Conservation (phyloP, 1,284 basidiomycete species). For the Ganoderma lingzhi region DNA sequence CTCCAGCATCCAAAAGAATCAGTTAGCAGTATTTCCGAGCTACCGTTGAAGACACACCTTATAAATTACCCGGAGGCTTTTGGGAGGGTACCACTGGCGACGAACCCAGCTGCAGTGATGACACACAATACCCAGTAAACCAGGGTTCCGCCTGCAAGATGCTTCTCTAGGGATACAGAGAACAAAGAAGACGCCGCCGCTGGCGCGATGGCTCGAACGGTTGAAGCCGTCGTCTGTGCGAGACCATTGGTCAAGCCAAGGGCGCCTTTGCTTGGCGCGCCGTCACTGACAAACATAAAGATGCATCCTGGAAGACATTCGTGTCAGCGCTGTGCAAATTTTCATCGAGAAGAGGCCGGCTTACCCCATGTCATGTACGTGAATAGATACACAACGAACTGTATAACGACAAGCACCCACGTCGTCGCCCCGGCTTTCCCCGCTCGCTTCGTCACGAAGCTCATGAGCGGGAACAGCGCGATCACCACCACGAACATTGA, state of each 20-base stretch:
- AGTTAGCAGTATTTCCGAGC: no score
- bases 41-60: neutral
- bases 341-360: neutral
- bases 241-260: constrained; percentile 80
- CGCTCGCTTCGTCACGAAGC: constrained; percentile 34
- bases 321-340: constrained; percentile 27
- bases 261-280: constrained; percentile 64
- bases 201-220: constrained; percentile 74
- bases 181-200: constrained; percentile 68
- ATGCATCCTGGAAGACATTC: constrained; percentile 36
- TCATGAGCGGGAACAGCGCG: constrained; percentile 61
- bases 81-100: constrained; percentile 20
- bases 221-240: constrained; percentile 43
- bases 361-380: constrained; percentile 31
- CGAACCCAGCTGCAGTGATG: constrained; percentile 23
- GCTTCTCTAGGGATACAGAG: constrained; percentile 62
- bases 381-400: constrained; percentile 24
- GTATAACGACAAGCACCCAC: constrained; percentile 29
- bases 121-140: constrained; percentile 38
- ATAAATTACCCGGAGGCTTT: neutral
- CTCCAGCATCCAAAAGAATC: no score
- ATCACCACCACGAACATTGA: constrained; percentile 56
- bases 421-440: constrained; percentile 21
- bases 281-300: constrained; percentile 58
- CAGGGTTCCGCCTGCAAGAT: constrained; percentile 33